Evolutionary conservation across 2,329 filamentous ascomycete genomes (phyloP), one percentile per base, ranked within the genome.

Genomic region (Metarhizium brunneum): DNA sequence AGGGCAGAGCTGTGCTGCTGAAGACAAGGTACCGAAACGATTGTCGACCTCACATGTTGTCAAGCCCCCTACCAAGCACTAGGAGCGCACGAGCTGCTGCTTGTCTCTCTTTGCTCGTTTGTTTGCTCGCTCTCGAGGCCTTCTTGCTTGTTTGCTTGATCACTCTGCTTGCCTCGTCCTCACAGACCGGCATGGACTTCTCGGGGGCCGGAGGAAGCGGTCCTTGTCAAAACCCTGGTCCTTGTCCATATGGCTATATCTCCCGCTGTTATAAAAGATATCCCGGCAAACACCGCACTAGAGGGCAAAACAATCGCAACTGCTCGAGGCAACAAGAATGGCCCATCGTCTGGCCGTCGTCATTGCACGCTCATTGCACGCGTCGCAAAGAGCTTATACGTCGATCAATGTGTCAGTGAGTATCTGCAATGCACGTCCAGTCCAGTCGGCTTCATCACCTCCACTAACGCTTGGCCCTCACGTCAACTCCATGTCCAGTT

Each of bases 391-490:
- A 10, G 38, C 25, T 49, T 8, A 16, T n/a, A 18, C 8, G 55
- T 40, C 48, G 52, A 52, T 52, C 42, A 57, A 35, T 53, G 51
- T 43, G 55, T 51, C 30, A 18, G 45, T 40, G 45, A 30, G n/a
- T 29, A 47, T 30, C 52, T 30, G 30, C 38, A 38, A 47, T 49
- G 47, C 51, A 53, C 13, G 48, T 54, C 20, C 40, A 53, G 25
- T 53, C 43, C 54, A 53, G 43, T 45, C 38, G 38, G 38, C 40
- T 13, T 32, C 35, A 42, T 36, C 43, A 54, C 42, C 36, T 38
- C 49, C 7, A 42, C 54, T 52, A 35, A 53, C 36, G 20, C 20
- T 48, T 30, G 25, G 13, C 45, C 43, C 8, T 52, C 54, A 32
- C 52, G 4, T 36, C 32, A 50, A 32, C 25, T 50, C 52, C 29